Evolutionary conservation across 768 basidiomycete species (phyloP), one percentile per base, ranked within the genome.

Genomic region (Pleurotus tuoliensis): DNA sequence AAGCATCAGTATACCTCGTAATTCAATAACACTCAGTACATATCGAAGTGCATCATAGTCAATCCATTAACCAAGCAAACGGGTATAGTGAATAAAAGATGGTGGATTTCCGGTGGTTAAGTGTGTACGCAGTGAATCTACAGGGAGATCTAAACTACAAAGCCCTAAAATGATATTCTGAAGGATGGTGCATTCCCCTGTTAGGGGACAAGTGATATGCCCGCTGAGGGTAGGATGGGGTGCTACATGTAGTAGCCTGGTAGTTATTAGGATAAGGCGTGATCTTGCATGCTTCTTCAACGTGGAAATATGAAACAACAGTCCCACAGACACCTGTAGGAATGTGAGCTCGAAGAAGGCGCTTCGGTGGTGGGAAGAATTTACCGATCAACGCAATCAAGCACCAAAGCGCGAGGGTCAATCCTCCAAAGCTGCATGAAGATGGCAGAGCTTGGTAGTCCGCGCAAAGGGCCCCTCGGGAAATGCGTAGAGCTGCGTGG

Each of bases 281-380:
- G 39, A 53, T 53, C 51, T 53, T 53, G 51, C 39, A 53, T 6
- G 51, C 51, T 27, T 37, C 11, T 39, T 53, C 51, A 24, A 53
- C 51, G 38, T 53, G 51, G n/a, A 53, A 24, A 22, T 53, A 53
- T 7, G 37, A 53, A 40, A 53, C 51, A 25, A 53, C 24, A 41
- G 22, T 30, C 22, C 51, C 51, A 40, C 20, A 22, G n/a, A 41
- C 16, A 25, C 51, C 51, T 53, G 37, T 11, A 37, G 1, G 7
- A 6, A 51, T 8, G 20, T 9, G 12, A n/a, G 18, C 46, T 25
- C 20, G 22, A 24, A 5, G 24, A 34, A 34, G n/a, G 16, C 8
- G 24, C 46, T 47, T 16, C 46, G 8, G n/a, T 20, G 24, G 22
- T 6, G 15, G 18, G 5, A 39, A 39, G 3, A 3, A 53, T 16